Base-by-base conservation (phyloP, 345 rosid genomes). In the Eucalyptus regnans region DNA sequence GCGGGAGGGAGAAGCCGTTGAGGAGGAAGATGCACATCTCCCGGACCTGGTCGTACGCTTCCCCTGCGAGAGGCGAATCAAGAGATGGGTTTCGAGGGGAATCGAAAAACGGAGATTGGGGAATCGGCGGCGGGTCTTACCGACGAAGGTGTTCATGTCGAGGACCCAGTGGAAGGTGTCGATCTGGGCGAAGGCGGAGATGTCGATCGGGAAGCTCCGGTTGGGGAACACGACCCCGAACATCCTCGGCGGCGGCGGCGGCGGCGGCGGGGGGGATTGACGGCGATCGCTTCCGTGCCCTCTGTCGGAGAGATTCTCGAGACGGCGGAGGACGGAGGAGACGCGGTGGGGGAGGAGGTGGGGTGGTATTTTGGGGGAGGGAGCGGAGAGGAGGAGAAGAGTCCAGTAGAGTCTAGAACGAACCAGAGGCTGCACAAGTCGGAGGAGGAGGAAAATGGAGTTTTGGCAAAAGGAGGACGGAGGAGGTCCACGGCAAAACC, bases 161-260 rank as follows among this genome's bases (percentile, higher is more conserved):
- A 98, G 99, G 41, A 98, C 89, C 99, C 99, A 98, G 86, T 98
- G 98, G 90, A 94, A 93, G 43, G 98, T 96, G 89, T 95, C 99
- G 92, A 98, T 96, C 92, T 98, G 99, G 88, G 95, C 54, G 91
- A 98, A 98, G 58, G 96, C 90, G 88, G 99, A 97, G 86, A 96
- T 96, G 90, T 97, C 99, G 90, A 98, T 92, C 4, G 99, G 99
- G 92, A 96, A 98, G 91, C 99, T 98, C 88, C 99, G 94, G 90
- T 98, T 94, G 6, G 99, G 99, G 92, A 98, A 98, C 58, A 98
- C 97, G 7, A 98, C 98, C 46, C 99, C 99, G 84, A 98, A 98
- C 99, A 98, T 96, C 37, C 37, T 71, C 46, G 29, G 80, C 31
- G 51, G 68, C 23, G 33, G 33, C 76, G 49, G 23, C 33, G 25